A percentile compares a stretch with the other conserved stretches of the same genome.
These are phyloP conservation scores for Hymenoscyphus albidus DNA, from an alignment of 2,329 filamentous ascomycete genomes.

Conservation along the genomic window DNA sequence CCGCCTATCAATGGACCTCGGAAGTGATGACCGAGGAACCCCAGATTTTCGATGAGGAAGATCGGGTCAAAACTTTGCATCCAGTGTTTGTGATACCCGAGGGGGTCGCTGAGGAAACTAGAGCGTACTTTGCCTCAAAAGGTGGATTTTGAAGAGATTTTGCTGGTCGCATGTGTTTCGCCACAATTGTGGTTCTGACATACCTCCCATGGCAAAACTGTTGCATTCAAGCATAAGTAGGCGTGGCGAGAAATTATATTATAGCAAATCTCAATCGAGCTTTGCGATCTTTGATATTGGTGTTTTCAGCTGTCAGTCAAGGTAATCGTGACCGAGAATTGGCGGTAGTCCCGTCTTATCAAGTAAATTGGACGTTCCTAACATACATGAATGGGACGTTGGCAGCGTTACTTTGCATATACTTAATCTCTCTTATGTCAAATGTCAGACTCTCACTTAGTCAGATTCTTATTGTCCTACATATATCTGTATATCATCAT, in stretches of 20 bases:
- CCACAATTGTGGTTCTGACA: background rate
- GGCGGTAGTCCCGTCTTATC: background rate
- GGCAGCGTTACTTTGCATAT: constrained; percentile 2
- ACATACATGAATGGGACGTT: background rate
- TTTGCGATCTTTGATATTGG: background rate
- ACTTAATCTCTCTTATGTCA: constrained; percentile 2
- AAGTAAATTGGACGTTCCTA: background rate
- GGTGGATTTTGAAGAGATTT: constrained; percentile 25
- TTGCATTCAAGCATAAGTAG: background rate
- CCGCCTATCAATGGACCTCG: constrained; percentile 39
- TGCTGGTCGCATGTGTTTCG: background rate
- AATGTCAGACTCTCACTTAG: background rate
- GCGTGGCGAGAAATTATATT: background rate
- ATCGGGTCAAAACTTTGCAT: constrained; percentile 68
- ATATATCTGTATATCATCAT: background rate
- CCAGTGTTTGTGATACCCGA: constrained; percentile 84
- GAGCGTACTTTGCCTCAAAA: constrained; percentile 31
- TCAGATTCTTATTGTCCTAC: background rate
- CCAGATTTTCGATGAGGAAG: constrained; percentile 66
- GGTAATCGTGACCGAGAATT: background rate
- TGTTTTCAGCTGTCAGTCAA: background rate
- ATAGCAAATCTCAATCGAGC: background rate
- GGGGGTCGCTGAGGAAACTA: constrained; percentile 37
- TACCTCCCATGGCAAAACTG: background rate
- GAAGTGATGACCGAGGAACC: constrained; percentile 46